These are phyloP conservation scores for Eucalyptus microcorys DNA, from an alignment of 345 rosid genomes.

Conservation along the genomic window DNA sequence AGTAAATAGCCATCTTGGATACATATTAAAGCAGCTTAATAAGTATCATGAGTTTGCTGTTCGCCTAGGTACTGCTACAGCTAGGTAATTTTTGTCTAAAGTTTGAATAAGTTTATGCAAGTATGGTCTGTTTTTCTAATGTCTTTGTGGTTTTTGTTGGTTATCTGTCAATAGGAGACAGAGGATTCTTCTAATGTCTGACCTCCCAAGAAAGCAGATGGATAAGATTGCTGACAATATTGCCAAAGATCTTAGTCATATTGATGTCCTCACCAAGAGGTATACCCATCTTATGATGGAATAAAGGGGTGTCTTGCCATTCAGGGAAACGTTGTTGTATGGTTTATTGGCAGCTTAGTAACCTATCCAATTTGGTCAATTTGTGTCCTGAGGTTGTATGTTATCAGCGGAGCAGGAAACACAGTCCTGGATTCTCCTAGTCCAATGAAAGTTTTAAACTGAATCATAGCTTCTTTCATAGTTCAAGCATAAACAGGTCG, in stretches of 20 bases:
- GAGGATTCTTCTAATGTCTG: conserved; percentile 91
- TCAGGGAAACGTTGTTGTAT: not conserved
- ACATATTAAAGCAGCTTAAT: conserved; percentile 82
- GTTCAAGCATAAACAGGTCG: not conserved
- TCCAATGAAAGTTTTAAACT: not conserved
- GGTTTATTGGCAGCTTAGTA: not conserved
- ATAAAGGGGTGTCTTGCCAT: no score
- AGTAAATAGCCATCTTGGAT: conserved; percentile 63
- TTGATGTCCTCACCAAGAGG: conserved; percentile 93
- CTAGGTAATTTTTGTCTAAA: conserved; percentile 43
- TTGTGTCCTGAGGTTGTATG: not conserved
- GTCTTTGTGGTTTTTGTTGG: not conserved
- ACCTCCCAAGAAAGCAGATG: conserved; percentile 93
- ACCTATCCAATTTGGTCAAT: not conserved
- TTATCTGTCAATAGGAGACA: conserved; percentile 50
- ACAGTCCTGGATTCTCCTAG: not conserved
- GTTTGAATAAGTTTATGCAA: not conserved
- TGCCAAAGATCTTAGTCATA: conserved; percentile 70
- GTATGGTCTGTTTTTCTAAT: not conserved
- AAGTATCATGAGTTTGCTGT: conserved; percentile 87
- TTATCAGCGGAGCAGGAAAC: not conserved
- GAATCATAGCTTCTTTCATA: not conserved
- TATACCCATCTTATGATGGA: not conserved
- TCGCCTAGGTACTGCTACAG: conserved; percentile 86
- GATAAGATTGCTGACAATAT: conserved; percentile 70